phyloP scores from a whole-genome alignment of 2,329 filamentous ascomycete genomes.

The Colletotrichum lini region DNA sequence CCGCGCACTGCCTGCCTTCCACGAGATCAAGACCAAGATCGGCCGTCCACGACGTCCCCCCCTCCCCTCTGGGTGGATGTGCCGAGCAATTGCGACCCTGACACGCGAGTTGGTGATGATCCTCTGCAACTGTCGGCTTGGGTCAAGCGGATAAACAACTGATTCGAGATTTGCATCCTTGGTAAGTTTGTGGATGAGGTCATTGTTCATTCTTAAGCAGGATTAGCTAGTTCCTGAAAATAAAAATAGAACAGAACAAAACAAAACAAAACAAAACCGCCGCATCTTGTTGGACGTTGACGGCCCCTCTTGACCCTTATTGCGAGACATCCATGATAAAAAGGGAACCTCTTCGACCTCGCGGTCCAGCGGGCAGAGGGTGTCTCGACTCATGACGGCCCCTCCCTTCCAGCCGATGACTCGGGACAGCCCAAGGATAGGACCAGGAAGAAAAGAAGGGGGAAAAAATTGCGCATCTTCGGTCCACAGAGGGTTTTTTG shows the following conservation, averaged over 20 bases:
- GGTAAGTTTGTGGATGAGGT: too few species aligned
- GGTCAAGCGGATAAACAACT: too few species aligned
- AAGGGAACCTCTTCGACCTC: background rate
- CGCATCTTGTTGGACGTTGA: background rate
- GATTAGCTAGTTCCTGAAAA: too few species aligned
- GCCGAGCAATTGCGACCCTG: constrained; percentile 9
- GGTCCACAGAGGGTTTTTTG: background rate
- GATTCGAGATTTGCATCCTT: too few species aligned
- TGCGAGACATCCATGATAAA: background rate
- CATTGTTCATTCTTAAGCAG: too few species aligned
- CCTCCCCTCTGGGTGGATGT: constrained; percentile 18
- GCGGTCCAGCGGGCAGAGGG: too few species aligned
- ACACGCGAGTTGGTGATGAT: background rate
- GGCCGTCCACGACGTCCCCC: background rate
- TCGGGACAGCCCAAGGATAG: background rate
- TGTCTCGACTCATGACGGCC: background rate
- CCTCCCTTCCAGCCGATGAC: background rate
- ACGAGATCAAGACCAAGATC: constrained; percentile 15
- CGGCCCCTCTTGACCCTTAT: background rate
- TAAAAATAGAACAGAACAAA: too few species aligned
- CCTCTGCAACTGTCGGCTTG: too few species aligned
- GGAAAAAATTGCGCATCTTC: background rate
- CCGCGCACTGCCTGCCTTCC: constrained; percentile 16
- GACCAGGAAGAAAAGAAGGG: background rate
- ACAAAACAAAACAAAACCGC: too few species aligned